phyloP scores from a whole-genome alignment of 1,284 basidiomycete genomes.

The Cryptococcus sp. region DNA sequence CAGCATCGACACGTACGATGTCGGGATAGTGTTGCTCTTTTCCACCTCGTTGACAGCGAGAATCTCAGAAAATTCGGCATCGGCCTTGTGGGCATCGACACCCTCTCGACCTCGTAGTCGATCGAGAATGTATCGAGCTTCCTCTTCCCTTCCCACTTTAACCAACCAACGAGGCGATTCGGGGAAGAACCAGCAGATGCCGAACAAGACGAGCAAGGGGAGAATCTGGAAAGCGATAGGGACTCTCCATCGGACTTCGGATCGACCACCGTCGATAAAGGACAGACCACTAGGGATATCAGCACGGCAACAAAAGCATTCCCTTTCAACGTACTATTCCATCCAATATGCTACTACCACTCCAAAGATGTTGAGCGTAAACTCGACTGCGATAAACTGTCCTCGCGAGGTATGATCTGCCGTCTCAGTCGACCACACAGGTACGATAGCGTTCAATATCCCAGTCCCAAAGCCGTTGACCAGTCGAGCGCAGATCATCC shows the following conservation, averaged over 20 bases:
- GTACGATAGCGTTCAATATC: conserved; percentile 31
- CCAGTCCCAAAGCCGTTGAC: conserved; percentile 35
- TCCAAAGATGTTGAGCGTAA: conserved; percentile 14
- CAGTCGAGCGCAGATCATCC: conserved; percentile 24
- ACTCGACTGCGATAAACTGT: conserved; percentile 26
- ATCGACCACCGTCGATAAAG: conserved; percentile 5
- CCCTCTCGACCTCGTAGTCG: conserved; percentile 6
- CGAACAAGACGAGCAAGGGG: conserved; percentile 1
- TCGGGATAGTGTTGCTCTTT: conserved; percentile 6
- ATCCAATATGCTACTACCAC: conserved; percentile 9
- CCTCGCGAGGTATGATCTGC: conserved; percentile 29
- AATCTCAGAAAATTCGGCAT: conserved; percentile 10
- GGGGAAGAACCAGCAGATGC: conserved; percentile 2
- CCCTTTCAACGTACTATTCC: conserved; percentile 1
- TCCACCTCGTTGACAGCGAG: conserved; percentile 5
- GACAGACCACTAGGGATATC: conserved; percentile 6
- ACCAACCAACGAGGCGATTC: conserved; percentile 17
- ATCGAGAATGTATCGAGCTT: conserved; percentile 1
- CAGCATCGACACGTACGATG: conserved; percentile 14
- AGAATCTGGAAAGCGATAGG: conserved; percentile 8
- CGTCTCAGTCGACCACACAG: conserved; percentile 32
- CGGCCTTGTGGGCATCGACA: not conserved
- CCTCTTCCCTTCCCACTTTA: conserved; percentile 12
- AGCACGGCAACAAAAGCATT: not conserved
- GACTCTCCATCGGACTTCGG: conserved; percentile 9